Percentiles rank a stretch among this genome's conserved stretches.
Evolutionary conservation across 1,139 yeast genomes (phyloP).

Genomic region (Pichia sp.): DNA sequence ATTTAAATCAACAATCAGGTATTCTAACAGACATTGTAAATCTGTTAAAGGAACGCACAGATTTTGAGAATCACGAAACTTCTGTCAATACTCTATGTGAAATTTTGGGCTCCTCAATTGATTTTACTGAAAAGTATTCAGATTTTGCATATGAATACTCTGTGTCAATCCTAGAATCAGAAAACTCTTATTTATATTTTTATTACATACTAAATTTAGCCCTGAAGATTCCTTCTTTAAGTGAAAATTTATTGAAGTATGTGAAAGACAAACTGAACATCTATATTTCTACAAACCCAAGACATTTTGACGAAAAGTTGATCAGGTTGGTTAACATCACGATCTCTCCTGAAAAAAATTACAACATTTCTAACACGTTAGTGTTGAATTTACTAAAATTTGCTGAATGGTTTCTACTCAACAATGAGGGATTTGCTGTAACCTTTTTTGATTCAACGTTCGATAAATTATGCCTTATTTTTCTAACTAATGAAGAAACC

Average conservation of each 20-base stretch:
- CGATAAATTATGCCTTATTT: constrained; percentile 30
- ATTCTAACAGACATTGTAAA: constrained; percentile 10
- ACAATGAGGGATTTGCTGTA: constrained; percentile 11
- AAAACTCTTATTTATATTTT: constrained; percentile 4
- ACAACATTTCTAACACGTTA: constrained; percentile 8
- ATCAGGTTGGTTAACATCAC: neutral
- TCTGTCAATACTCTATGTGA: constrained; percentile 33
- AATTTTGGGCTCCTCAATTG: constrained; percentile 30
- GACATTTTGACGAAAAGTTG: constrained; percentile 14
- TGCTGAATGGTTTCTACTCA: constrained; percentile 20
- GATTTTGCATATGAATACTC: constrained; percentile 25
- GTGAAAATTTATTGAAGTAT: constrained; percentile 9
- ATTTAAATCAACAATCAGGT: constrained; percentile 19
- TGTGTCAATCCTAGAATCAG: constrained; percentile 5
- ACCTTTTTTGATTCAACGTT: constrained; percentile 3
- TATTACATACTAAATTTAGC: constrained; percentile 15
- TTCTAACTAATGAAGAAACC: constrained; percentile 32
- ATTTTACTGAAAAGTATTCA: constrained; percentile 23
- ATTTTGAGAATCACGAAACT: constrained; percentile 3
- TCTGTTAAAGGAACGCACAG: neutral
- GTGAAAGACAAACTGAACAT: constrained; percentile 6
- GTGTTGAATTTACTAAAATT: constrained; percentile 15
- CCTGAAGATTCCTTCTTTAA: constrained; percentile 8
- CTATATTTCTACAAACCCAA: constrained; percentile 12
- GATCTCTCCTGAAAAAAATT: neutral